Evolutionary conservation across 2,329 filamentous ascomycete species (phyloP), one percentile per base, ranked within the genome.

Genomic region (Talaromyces atroroseus): DNA sequence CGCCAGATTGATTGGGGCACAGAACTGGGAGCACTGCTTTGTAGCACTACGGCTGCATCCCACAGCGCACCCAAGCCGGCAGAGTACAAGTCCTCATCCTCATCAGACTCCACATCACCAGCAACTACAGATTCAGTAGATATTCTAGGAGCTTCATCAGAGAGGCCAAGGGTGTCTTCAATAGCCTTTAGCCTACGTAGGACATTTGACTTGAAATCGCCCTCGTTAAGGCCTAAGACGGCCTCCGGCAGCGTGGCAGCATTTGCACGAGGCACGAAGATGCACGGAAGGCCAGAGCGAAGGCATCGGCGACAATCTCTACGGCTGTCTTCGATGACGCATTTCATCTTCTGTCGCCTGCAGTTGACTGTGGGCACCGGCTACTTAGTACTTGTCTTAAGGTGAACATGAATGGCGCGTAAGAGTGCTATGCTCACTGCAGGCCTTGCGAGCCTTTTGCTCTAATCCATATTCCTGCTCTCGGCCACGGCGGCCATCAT

Each of bases 391-490:
- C 36, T 48, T n/a, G n/a, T 16, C 14, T n/a, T 16, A 10, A 42
- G 18, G 34, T 29, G 11, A 2, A 26, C 21, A 8, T 20, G 11
- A 24, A 16, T 11, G 40, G 11, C 26, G 26, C 5, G 51, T 29
- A 34, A 32, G 7, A 21, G 29, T 36, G 11, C 11, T 34, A 11
- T 24, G 53, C 56, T 52, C 45, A 58, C 56, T 58, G 48, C 56
- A 58, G 20, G 56, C 56, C 56, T 58, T 58, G 44, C 56, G 56
- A 47, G 56, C 51, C 38, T 52, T 58, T 40, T 54, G 56, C 56
- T 58, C 56, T 12, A 47, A 14, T n/a, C 36, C 51, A 34, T 54
- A 36, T 11, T 54, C 52, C 45, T 44, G 46, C n/a, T 52, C 36
- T 11, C 47, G 56, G 29, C 20, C 38, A 29, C 21, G 50, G 5